Conservation (phyloP, 257 asterid species). For the Euphrasia confusa region DNA sequence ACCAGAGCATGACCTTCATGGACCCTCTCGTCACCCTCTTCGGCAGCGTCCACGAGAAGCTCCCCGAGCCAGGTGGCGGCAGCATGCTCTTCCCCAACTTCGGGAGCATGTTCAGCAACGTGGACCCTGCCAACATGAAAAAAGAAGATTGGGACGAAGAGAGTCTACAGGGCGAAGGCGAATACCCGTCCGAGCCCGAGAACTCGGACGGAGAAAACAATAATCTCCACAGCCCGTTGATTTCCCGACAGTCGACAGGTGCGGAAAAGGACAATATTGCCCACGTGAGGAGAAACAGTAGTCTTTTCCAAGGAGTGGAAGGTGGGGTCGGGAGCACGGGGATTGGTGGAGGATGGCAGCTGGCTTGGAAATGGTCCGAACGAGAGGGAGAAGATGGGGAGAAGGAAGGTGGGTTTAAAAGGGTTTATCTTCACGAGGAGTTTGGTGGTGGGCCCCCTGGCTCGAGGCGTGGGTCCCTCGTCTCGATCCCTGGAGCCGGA, state of each 20-base stretch:
- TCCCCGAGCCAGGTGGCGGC: slow-evolving; percentile 43
- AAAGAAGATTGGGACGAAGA: slow-evolving; percentile 77
- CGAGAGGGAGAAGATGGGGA: slow-evolving; percentile 61
- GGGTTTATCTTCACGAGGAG: slow-evolving; percentile 70
- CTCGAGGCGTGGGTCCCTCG: slow-evolving; percentile 62
- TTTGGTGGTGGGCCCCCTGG: slow-evolving; percentile 31
- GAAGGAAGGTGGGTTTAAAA: slow-evolving; percentile 61
- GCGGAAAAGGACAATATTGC: slow-evolving; percentile 40
- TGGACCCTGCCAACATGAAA: slow-evolving; percentile 45
- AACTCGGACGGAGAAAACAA: slow-evolving; percentile 25
- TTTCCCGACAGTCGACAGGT: slow-evolving; percentile 68
- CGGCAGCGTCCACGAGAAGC: slow-evolving; percentile 73
- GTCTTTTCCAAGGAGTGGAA: slow-evolving; percentile 54
- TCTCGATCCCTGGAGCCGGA: slow-evolving; percentile 41
- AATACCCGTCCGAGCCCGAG: slow-evolving; percentile 33
- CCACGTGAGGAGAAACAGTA: slow-evolving; percentile 47
- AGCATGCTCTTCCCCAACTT: slow-evolving; percentile 81
- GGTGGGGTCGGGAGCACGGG: slow-evolving; percentile 49
- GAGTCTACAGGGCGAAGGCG: slow-evolving; percentile 46
- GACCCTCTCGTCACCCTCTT: slow-evolving; percentile 80
- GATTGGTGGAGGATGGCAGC: slow-evolving; percentile 82
- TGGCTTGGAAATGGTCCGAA: slow-evolving; percentile 78
- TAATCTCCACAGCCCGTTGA: slow-evolving; percentile 61
- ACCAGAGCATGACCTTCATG: slow-evolving; percentile 50
- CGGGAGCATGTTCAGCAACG: slow-evolving; percentile 79